Evolutionary conservation across 345 rosid genomes (phyloP).

Genomic region (Streptanthus diversifolius): DNA sequence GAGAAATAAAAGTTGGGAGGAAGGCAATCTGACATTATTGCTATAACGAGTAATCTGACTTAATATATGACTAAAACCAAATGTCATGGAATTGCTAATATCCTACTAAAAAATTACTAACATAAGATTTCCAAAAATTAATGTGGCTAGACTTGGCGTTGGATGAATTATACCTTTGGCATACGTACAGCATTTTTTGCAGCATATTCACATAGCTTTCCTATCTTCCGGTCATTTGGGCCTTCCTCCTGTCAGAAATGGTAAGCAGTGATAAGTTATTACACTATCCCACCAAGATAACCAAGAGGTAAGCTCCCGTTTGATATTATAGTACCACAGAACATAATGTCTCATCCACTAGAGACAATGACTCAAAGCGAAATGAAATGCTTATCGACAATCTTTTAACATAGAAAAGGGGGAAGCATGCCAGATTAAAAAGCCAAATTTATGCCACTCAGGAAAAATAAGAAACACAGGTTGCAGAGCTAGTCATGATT

Average conservation of each 20-base stretch:
- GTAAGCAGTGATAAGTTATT: not conserved
- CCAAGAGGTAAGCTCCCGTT: not conserved
- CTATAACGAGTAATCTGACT: not conserved
- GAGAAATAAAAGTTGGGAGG: not conserved
- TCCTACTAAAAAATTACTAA: not conserved
- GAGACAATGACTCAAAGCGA: not conserved
- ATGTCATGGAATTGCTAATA: not conserved
- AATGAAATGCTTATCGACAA: not conserved
- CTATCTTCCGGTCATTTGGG: constrained; percentile 85
- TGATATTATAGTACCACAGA: not conserved
- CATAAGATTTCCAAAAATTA: not conserved
- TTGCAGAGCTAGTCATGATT: not conserved
- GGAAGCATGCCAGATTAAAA: not conserved
- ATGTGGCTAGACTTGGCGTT: not conserved
- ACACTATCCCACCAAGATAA: not conserved
- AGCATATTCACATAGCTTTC: constrained; percentile 94
- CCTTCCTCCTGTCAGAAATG: constrained; percentile 68
- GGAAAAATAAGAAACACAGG: not conserved
- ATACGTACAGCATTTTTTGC: constrained; percentile 84
- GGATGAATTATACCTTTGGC: constrained; percentile 66
- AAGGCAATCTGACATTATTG: not conserved
- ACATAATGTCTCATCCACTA: not conserved
- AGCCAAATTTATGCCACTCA: not conserved
- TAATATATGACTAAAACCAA: not conserved
- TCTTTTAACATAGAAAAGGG: not conserved